Evolutionary conservation across 2,329 filamentous ascomycete genomes (phyloP), one percentile per base, ranked within the genome.

Genomic region (Hirsutella minnesotensis): DNA sequence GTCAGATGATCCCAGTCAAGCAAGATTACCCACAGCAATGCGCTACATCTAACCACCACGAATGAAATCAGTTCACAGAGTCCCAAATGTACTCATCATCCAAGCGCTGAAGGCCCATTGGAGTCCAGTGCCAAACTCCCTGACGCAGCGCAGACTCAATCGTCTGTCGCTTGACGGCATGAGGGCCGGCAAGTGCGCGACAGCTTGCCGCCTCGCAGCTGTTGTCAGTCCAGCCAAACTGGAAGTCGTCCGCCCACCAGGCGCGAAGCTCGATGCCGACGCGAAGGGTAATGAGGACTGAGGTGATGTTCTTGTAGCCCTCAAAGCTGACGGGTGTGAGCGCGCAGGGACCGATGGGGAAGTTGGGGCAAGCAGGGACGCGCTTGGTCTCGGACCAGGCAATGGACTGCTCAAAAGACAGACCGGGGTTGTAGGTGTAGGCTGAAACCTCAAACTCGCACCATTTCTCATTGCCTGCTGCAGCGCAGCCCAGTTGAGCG

Each of bases 401-500:
- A 38, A 61, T 57, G 5, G 65, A 60, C 44, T 60, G 52, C 48
- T 65, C 64, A 27, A 51, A 56, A 2, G 51, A 51, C 5, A 53
- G 49, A 10, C 49, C 51, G 16, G 55, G 51, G 37, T 64, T 58
- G 51, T 57, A 65, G 9, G 57, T 56, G 46, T 65, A 67, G 8
- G 62, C 64, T n/a, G 64, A 64, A 24, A 67, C 53, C 33, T 63
- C 62, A 46, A 67, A 66, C 40, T 66, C 60, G 33, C 64, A 67
- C 56, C 60, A 64, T 40, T 62, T 51, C 43, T 64, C 61, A 12
- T 49, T 49, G 9, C 53, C 57, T 15, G 53, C 42, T 10, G 63
- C 61, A 42, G 60, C 62, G 39, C 64, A 66, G 39, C 64, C 64
- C 19, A 67, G 47, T 24, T 50, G 60, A n/a, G 58, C 58, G n/a